These are phyloP conservation scores for Oryza glumipatula DNA, from an alignment of 176 grass and related monocot species.

Conservation along the genomic window DNA sequence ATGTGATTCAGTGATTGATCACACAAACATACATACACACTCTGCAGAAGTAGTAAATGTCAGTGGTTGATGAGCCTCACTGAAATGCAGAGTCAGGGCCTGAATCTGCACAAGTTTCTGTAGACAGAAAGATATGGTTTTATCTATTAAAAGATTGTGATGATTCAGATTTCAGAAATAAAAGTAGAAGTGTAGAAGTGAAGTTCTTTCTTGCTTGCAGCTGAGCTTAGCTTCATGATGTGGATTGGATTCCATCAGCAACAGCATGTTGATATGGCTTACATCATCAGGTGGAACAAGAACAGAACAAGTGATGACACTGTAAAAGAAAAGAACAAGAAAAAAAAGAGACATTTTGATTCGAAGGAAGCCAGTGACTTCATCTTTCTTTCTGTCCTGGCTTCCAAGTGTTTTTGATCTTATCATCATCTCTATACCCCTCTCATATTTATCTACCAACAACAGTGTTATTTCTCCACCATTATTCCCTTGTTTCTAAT, in stretches of 20 bases:
- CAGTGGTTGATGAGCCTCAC: slow-evolving; percentile 1
- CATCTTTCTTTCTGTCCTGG: slow-evolving; percentile 60
- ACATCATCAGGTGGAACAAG: slow-evolving; percentile 42
- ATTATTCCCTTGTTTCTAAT: slow-evolving; percentile 49
- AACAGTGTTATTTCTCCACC: slow-evolving; percentile 26
- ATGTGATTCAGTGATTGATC: not conserved
- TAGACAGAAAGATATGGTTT: not conserved
- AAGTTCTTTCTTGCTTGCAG: not conserved
- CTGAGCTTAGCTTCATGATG: not conserved
- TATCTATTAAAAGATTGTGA: not conserved
- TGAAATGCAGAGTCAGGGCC: slow-evolving; percentile 25
- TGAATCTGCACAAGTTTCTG: slow-evolving; percentile 15
- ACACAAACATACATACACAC: not conserved
- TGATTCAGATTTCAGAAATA: not conserved
- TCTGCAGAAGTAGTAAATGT: slow-evolving; percentile 23
- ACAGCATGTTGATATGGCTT: slow-evolving; percentile 32
- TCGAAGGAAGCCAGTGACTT: slow-evolving; percentile 60
- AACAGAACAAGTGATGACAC: slow-evolving; percentile 45
- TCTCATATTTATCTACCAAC: slow-evolving; percentile 46
- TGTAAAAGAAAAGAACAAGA: slow-evolving; percentile 25
- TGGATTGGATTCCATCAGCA: not conserved
- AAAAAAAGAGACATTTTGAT: slow-evolving; percentile 30
- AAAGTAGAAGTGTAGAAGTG: slow-evolving; percentile 4
- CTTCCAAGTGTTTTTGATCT: slow-evolving; percentile 59
- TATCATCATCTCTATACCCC: slow-evolving; percentile 53